These are phyloP conservation scores for Rhexocercosporidium sp. DNA, from an alignment of 2,329 filamentous ascomycete species.

Conservation along the genomic window DNA sequence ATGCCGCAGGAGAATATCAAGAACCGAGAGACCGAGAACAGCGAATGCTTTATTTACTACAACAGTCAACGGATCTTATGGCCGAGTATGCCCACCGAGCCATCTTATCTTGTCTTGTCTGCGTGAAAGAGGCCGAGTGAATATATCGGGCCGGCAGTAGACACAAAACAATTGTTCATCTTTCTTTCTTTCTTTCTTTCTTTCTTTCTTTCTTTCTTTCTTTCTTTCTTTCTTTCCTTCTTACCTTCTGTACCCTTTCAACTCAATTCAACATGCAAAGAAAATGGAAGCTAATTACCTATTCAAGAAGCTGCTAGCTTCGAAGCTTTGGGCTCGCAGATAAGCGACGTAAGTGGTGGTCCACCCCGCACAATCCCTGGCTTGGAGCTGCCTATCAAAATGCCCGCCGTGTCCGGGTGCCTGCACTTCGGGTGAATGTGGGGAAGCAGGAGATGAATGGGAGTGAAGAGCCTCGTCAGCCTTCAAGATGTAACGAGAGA, in stretches of 20 bases:
- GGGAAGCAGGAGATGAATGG: too few species aligned
- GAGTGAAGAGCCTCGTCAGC: not conserved
- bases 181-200: too few species aligned
- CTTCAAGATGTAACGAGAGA: not conserved
- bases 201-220: not conserved
- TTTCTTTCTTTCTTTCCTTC: not conserved
- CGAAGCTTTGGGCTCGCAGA: constrained; percentile 2
- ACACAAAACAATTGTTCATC: not conserved
- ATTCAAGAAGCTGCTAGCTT: not conserved
- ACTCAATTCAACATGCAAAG: too few species aligned
- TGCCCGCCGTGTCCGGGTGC: not conserved
- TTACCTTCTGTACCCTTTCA: too few species aligned
- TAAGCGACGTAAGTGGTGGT: too few species aligned
- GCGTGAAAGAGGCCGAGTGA: not conserved
- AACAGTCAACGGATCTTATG: not conserved
- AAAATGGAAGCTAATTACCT: too few species aligned
- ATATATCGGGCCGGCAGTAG: not conserved
- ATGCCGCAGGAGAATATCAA: not conserved
- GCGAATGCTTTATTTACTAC: not conserved
- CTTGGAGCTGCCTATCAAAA: not conserved
- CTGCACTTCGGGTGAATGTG: not conserved
- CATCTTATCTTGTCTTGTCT: not conserved
- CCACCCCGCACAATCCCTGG: not conserved
- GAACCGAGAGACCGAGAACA: not conserved
- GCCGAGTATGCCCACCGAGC: not conserved